A percentile compares a stretch with the other conserved stretches of the same genome.
These are phyloP conservation scores for Aspergillus pseudonomiae DNA, from an alignment of 2,329 filamentous ascomycete species.

Conservation along the genomic window DNA sequence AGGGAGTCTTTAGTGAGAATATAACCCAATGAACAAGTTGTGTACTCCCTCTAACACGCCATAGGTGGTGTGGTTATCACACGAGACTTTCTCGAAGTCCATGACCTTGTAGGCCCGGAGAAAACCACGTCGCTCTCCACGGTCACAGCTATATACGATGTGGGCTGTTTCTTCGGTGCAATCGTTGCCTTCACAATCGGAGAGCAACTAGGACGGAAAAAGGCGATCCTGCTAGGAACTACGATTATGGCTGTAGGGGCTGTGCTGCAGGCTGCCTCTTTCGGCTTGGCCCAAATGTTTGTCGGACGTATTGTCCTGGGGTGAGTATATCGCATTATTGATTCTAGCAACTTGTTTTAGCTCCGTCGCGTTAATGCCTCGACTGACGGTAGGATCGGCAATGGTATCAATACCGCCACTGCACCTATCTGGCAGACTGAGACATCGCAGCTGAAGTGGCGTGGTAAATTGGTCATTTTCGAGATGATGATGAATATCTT, in stretches of 20 bases:
- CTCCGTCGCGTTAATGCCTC: too few relatives aligned
- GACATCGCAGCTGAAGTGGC: not conserved
- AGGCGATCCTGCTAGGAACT: not conserved
- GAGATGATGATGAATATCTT: not conserved
- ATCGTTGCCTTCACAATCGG: constrained; percentile 4
- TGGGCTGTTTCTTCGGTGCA: constrained; percentile 2
- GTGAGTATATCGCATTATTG: too few relatives aligned
- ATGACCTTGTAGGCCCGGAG: not conserved
- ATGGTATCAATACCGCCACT: constrained; percentile 4
- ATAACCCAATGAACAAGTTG: not conserved
- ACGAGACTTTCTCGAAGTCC: not conserved
- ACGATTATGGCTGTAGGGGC: constrained; percentile 1
- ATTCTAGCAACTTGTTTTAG: rapidly evolving
- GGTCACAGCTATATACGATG: not conserved
- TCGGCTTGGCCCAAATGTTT: not conserved
- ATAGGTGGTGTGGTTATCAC: constrained; percentile 1
- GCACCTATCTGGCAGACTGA: constrained; percentile 4
- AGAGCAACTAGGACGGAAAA: not conserved
- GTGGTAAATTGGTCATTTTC: not conserved
- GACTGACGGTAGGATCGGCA: not conserved
- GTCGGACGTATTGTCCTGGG: not conserved
- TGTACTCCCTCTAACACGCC: not conserved
- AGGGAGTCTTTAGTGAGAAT: constrained; percentile 2
- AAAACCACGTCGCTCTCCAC: not conserved
- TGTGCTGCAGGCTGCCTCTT: not conserved